Base-by-base conservation (phyloP, 192 early-diverging fungal genomes). In the Pilaira anomala region DNA sequence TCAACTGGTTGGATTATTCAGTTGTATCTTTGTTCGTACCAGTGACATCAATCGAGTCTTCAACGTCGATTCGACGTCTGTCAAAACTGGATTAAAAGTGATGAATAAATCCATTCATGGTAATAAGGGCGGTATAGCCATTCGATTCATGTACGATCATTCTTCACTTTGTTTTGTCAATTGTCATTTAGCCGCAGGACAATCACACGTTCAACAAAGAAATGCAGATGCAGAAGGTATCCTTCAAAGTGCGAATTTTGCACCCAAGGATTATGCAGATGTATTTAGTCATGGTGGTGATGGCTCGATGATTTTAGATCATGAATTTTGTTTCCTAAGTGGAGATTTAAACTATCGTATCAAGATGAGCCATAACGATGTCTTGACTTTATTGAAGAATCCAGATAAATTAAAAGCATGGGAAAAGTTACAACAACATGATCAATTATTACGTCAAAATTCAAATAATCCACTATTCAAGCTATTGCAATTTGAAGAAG, bases 321-420 rank as follows among this genome's bases (percentile, higher is more conserved):
- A 92, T 57, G 86, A 85, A 39, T 67, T 81, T 22, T 84, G 83
- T 59, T 86, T 91, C 73, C 79, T 90, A 21, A 84, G 86, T n/a
- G 95, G 95, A n/a, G 97, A 98, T 72, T 81, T 97, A 33, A 98
- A 98, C 73, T 98, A 96, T 75, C 85, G 96, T 18, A 92, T 97
- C 60, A 84, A 90, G 30, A 75, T 87, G 62, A 41, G 28, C 4
- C 87, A 93, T 16, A 79, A 87, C 40, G 71, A 79, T 29, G 93
- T 90, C 1, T 44, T 92, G 18, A 75, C 83, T 21, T 9, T 59
- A 24, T 28, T 73, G 44, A 68, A 72, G 16, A 53, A 42, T 16
- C 4, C 25, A 1, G 60, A 67, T 18, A 67, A 73, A 46, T 24
- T 59, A 12, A 18, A n/a, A n/a, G 80, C 80, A 6, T 79, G 80